Evolutionary conservation across 345 rosid genomes (phyloP), one percentile per base, ranked within the genome.

Genomic region (Arabidopsis arenosa): DNA sequence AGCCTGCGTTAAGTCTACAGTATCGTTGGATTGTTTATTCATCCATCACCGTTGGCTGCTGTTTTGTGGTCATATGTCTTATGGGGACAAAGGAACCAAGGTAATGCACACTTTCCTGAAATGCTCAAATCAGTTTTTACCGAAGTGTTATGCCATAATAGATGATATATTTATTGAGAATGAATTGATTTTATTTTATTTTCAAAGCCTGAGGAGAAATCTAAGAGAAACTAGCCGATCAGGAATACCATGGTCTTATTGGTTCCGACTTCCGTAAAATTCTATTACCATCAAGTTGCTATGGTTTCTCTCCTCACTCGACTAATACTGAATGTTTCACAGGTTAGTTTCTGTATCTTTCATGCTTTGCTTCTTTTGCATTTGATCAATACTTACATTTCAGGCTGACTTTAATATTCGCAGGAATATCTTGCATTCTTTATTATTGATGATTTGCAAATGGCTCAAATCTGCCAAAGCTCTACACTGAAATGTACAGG

Each of bases 341-440:
- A 92, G 92, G 26, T 23, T 23, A 78, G 89, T 62, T 37, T 77
- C 71, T 18, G 23, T 36, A n/a, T 67, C 55, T 53, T 55, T 43
- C 13, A 13, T 5, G 14, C 5, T 57, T 39, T 37, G 40, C 49
- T 74, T 55, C 65, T 41, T 63, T 41, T 40, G 13, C 3, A n/a
- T 60, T 26, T 4, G 21, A 78, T 73, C 66, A 44, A 32, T 52
- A 48, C 75, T 61, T 13, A 65, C 26, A 56, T 70, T 17, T 14
- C 48, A 37, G 41, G 60, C 60, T 86, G 69, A 30, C 55, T 84
- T 74, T 7, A n/a, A 15, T 6, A n/a, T 78, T 65, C 68, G 41
- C 88, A 90, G 97, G 97, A 93, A 63, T 94, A 92, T 89, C 88
- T 94, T 63, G 98, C 98, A 59, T 90, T 90, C 86, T 94, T 84